phyloP scores from a whole-genome alignment of 2,329 filamentous ascomycete species.

The Aspergillus pseudoviridinutans region DNA sequence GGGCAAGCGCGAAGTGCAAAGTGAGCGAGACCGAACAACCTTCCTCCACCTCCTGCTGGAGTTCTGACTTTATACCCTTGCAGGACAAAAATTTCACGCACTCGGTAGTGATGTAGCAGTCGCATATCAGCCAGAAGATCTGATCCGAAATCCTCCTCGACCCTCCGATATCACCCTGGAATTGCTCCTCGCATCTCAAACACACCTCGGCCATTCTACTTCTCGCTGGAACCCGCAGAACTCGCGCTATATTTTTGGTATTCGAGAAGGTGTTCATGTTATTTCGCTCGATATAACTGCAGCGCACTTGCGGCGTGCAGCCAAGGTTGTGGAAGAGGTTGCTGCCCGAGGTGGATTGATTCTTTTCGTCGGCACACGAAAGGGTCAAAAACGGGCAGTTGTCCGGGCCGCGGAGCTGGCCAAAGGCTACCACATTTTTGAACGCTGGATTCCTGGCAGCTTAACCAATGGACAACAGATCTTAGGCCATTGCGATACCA shows the following conservation, averaged over 20 bases:
- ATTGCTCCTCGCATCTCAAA: constrained; percentile 80
- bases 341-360: constrained; percentile 77
- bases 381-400: constrained; percentile 75
- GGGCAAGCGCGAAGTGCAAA: constrained; percentile 14
- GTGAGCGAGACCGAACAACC: constrained; percentile 17
- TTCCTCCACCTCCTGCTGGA: background rate
- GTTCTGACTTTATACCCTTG: no score
- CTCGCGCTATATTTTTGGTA: constrained; percentile 87
- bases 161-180: constrained; percentile 84
- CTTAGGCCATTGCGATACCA: constrained; percentile 63
- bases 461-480: constrained; percentile 94
- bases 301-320: constrained; percentile 83
- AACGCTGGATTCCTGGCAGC: constrained; percentile 84
- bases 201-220: constrained; percentile 85
- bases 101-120: constrained; percentile 28
- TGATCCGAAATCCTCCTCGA: constrained; percentile 65
- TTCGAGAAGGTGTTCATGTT: constrained; percentile 84
- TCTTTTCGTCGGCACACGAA: constrained; percentile 83
- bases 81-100: constrained; percentile 29
- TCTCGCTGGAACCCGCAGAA: constrained; percentile 94
- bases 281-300: constrained; percentile 88
- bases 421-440: constrained; percentile 80
- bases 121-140: constrained; percentile 29
- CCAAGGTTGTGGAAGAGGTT: constrained; percentile 87
- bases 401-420: constrained; percentile 76